A percentile compares a stretch with the other conserved stretches of the same genome.
phyloP scores from a whole-genome alignment of 2,329 filamentous ascomycete genomes.

The Coniosporium tulheliwenetii region DNA sequence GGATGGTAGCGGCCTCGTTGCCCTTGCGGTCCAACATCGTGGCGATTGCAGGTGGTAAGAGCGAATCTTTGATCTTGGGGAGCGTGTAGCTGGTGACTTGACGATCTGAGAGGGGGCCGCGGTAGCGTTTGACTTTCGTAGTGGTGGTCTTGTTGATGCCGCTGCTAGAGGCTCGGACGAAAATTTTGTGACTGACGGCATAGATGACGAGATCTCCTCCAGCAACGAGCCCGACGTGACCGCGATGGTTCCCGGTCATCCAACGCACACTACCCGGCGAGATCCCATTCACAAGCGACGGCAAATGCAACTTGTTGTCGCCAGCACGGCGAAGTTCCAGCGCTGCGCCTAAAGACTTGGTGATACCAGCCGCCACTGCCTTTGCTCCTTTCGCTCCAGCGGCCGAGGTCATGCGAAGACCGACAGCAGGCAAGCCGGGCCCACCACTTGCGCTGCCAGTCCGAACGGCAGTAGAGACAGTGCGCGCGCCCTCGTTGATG shows the following conservation, averaged over 20 bases:
- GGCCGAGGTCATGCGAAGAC: slow-evolving; percentile 22
- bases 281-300: slow-evolving; percentile 36
- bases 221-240: slow-evolving; percentile 48
- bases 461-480: slow-evolving; percentile 53
- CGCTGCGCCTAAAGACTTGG: slow-evolving; percentile 59
- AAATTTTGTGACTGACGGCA: slow-evolving; percentile 28
- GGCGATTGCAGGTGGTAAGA: too few species aligned
- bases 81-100: too few species aligned
- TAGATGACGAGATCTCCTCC: slow-evolving; percentile 53
- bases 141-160: too few species aligned
- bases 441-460: slow-evolving; percentile 15
- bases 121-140: too few species aligned
- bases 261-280: slow-evolving; percentile 48
- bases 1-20: too few species aligned
- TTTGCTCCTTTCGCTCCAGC: slow-evolving; percentile 49
- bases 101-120: too few species aligned
- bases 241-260: slow-evolving; percentile 46
- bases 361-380: slow-evolving; percentile 58
- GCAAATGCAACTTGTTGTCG: slow-evolving; percentile 59
- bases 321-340: slow-evolving; percentile 55
- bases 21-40: too few species aligned
- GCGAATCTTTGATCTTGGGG: too few species aligned
- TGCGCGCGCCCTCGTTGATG: slow-evolving; percentile 13
- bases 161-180: too few species aligned
- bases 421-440: slow-evolving; percentile 16